Conservation (phyloP, 2,329 filamentous ascomycete genomes). For the Nannizzia gypsea region DNA sequence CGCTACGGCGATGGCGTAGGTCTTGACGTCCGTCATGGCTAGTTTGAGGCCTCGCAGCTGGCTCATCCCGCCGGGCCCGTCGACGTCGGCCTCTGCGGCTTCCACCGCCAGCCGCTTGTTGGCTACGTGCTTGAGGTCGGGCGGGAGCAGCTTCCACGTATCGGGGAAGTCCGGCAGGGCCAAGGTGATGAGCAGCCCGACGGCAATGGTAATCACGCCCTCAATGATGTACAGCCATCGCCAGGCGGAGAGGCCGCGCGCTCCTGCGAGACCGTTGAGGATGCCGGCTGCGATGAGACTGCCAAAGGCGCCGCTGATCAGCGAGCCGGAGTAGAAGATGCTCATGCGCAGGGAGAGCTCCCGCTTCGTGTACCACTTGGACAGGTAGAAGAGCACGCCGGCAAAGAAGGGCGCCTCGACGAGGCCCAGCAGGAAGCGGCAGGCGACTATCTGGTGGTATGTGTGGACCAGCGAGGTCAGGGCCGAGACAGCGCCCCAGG, state of each 20-base stretch:
- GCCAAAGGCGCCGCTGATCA: conserved; percentile 43
- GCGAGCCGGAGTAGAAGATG: conserved; percentile 42
- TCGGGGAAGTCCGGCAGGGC: conserved; percentile 34
- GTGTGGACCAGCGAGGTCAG: conserved; percentile 34
- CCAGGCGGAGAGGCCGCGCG: conserved; percentile 28
- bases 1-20: conserved; percentile 34
- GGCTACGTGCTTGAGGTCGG: conserved; percentile 38
- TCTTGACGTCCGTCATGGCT: conserved; percentile 41
- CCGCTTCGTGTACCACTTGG: conserved; percentile 43
- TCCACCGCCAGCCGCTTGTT: conserved; percentile 41
- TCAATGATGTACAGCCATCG: conserved; percentile 33
- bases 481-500: conserved; percentile 37
- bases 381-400: conserved; percentile 39
- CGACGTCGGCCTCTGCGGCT: conserved; percentile 39
- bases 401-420: conserved; percentile 40
- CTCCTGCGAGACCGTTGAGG: conserved; percentile 28
- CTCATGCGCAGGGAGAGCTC: conserved; percentile 41
- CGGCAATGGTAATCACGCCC: conserved; percentile 25
- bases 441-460: conserved; percentile 34
- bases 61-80: conserved; percentile 38
- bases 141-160: conserved; percentile 34
- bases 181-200: conserved; percentile 24
- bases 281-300: conserved; percentile 44
- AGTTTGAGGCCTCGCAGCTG: conserved; percentile 41
- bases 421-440: conserved; percentile 36